Percentiles rank a stretch among this genome's conserved stretches.
Conservation (phyloP, 2,329 filamentous ascomycete species). For the Canariomyces notabilis region DNA sequence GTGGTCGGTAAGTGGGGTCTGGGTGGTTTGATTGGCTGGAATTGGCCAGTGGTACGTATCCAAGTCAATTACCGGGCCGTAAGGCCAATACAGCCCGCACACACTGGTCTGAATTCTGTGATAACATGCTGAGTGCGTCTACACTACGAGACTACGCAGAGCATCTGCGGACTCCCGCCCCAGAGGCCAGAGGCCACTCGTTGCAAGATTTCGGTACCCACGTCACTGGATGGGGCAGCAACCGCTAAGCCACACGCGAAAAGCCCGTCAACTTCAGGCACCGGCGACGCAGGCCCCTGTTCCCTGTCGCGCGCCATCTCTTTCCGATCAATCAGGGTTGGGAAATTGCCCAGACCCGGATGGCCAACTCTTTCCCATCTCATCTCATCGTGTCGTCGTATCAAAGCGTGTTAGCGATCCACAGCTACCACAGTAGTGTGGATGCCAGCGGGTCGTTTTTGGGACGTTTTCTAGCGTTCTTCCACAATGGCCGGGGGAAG, state of each 20-base stretch:
- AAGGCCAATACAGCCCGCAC: no score
- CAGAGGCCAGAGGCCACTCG: no score
- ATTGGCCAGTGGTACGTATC: no score
- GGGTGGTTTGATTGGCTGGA: no score
- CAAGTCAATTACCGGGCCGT: no score
- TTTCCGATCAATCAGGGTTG: no score
- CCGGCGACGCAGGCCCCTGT: neutral
- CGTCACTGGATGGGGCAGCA: constrained; percentile 8
- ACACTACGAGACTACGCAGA: no score
- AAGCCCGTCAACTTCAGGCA: constrained; percentile 5
- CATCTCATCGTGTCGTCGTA: constrained; percentile 7
- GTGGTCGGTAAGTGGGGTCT: no score
- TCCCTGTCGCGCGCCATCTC: constrained; percentile 1
- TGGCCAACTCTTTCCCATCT: constrained; percentile 4
- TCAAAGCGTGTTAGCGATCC: constrained; percentile 5
- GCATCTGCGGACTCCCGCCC: no score
- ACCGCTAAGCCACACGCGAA: constrained; percentile 13
- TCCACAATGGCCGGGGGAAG: neutral
- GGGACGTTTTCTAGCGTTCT: constrained; percentile 3
- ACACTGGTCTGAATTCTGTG: no score
- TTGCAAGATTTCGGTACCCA: neutral
- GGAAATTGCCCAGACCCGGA: constrained; percentile 9
- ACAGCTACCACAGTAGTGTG: no score
- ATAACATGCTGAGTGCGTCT: no score
- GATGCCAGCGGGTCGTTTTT: constrained; percentile 1